These are phyloP conservation scores for Eutrema heterophyllum DNA, from an alignment of 345 rosid species.

Conservation along the genomic window DNA sequence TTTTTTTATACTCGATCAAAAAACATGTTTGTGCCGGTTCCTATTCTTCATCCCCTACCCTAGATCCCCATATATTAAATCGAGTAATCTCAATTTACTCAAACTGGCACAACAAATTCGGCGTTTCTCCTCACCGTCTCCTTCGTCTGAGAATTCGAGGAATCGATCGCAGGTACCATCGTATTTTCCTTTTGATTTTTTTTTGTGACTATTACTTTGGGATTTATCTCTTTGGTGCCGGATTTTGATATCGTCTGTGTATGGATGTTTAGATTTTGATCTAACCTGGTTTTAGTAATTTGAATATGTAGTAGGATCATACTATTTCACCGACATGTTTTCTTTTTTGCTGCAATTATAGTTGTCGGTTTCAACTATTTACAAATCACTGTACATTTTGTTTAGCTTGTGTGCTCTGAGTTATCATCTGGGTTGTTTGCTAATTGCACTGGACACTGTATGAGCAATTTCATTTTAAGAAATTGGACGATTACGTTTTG, in stretches of 20 bases:
- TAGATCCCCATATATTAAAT: too few species aligned
- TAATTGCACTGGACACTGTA: background rate
- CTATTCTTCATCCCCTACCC: too few species aligned
- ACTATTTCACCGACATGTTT: constrained; percentile 5
- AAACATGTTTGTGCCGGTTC: too few species aligned
- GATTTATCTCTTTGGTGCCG: too few species aligned
- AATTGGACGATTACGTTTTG: background rate
- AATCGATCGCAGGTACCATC: too few species aligned
- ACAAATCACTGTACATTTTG: background rate
- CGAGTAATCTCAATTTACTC: too few species aligned
- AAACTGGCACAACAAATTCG: too few species aligned
- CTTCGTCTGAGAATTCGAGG: too few species aligned
- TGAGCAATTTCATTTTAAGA: background rate
- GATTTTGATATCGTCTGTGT: background rate
- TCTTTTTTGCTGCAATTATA: background rate
- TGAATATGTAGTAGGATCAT: background rate
- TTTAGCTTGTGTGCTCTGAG: background rate
- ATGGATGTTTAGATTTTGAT: background rate
- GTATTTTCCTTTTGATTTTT: too few species aligned
- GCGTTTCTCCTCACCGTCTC: too few species aligned
- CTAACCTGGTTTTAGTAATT: background rate
- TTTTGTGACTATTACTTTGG: too few species aligned
- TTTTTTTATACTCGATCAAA: too few species aligned
- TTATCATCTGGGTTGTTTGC: background rate
- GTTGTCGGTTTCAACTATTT: constrained; percentile 5